Evolutionary conservation across 768 basidiomycete genomes (phyloP).

Genomic region (Tephrocybe sp.): DNA sequence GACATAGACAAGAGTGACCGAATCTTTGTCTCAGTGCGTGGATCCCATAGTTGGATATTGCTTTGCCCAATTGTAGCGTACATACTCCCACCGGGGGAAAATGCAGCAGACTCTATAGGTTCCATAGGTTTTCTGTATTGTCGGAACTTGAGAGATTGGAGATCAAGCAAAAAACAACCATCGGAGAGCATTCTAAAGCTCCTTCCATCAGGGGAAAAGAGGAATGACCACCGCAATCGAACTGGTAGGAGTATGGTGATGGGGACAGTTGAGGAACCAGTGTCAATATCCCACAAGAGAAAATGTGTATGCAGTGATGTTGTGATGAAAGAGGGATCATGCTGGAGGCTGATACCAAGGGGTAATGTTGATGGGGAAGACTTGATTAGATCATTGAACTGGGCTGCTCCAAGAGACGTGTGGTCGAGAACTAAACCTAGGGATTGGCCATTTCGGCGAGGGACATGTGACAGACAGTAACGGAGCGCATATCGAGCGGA

Average conservation of each 20-base stretch:
- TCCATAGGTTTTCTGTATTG: too few relatives aligned
- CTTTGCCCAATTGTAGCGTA: neutral
- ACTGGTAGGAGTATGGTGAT: neutral
- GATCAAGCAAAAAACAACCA: neutral
- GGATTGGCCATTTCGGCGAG: neutral
- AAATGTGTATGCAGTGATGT: neutral
- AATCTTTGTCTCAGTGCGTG: neutral
- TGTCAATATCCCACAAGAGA: neutral
- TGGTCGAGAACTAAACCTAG: neutral
- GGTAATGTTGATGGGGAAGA: neutral
- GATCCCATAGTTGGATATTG: neutral
- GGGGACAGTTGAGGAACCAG: neutral
- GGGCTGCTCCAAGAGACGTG: neutral
- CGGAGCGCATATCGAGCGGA: neutral
- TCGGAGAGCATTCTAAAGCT: neutral
- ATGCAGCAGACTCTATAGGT: too few relatives aligned
- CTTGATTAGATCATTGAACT: neutral
- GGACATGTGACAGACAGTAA: neutral
- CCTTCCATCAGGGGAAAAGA: neutral
- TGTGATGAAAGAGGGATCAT: neutral
- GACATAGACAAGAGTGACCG: neutral
- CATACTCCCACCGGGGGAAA: neutral
- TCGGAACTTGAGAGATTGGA: neutral
- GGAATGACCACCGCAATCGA: neutral
- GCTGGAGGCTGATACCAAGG: neutral